A percentile compares a stretch with the other conserved stretches of the same genome.
Evolutionary conservation across 169 alveolate species (phyloP).

Genomic region (Cryptosporidium parvum): DNA sequence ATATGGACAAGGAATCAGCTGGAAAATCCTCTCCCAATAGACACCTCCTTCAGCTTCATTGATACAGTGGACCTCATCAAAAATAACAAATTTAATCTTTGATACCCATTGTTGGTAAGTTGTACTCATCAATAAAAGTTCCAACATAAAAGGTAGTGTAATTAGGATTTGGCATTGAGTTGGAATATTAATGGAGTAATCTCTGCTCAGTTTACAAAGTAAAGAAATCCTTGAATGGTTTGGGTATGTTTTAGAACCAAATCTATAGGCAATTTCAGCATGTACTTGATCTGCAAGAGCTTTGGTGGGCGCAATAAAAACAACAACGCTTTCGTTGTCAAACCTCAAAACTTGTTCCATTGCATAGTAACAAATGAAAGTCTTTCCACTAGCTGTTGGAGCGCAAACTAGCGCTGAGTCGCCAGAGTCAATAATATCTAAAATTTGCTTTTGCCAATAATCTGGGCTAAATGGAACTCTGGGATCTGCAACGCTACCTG

Average conservation of each 20-base stretch:
- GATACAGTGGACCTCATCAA: conserved; percentile 92
- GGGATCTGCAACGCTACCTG: conserved; percentile 87
- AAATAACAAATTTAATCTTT: conserved; percentile 87
- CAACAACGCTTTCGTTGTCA: conserved; percentile 89
- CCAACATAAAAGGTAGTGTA: conserved; percentile 89
- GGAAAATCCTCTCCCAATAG: conserved; percentile 82
- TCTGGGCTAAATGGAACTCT: conserved; percentile 92
- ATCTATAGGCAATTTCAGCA: conserved; percentile 91
- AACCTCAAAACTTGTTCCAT: conserved; percentile 90
- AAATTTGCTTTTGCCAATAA: conserved; percentile 90
- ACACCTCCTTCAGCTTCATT: conserved; percentile 77
- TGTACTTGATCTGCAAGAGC: conserved; percentile 91
- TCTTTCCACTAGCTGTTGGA: conserved; percentile 93
- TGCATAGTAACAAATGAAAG: conserved; percentile 92
- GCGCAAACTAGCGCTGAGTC: conserved; percentile 87
- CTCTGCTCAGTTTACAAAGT: conserved; percentile 80
- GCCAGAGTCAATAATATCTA: conserved; percentile 86
- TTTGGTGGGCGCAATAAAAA: conserved; percentile 91
- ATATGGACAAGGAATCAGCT: conserved; percentile 91
- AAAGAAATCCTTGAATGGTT: conserved; percentile 76
- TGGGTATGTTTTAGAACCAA: conserved; percentile 88
- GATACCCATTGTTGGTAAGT: conserved; percentile 81
- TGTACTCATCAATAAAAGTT: conserved; percentile 86
- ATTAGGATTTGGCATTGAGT: conserved; percentile 88
- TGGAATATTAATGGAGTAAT: conserved; percentile 84